phyloP scores from a whole-genome alignment of 192 early-diverging fungal genomes.

The Funneliformis mosseae region DNA sequence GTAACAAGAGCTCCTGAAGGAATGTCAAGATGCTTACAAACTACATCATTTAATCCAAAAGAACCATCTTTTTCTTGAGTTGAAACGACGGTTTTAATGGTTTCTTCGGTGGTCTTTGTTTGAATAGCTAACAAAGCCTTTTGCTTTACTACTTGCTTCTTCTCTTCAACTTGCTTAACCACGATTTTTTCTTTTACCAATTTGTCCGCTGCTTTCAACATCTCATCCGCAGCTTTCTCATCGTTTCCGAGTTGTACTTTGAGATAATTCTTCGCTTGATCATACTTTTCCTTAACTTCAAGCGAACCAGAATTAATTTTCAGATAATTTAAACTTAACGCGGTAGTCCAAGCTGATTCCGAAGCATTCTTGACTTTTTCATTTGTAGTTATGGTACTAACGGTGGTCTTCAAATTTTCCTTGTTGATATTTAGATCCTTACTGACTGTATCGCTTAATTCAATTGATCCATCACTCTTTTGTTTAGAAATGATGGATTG shows the following conservation, averaged over 20 bases:
- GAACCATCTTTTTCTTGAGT: constrained; percentile 2
- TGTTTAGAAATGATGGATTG: background rate
- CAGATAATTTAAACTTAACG: background rate
- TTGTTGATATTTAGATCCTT: background rate
- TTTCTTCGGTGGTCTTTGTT: background rate
- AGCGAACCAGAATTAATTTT: background rate
- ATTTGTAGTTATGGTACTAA: background rate
- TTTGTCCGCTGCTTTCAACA: background rate
- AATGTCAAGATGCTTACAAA: background rate
- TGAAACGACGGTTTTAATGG: background rate
- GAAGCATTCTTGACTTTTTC: background rate
- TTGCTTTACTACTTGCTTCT: background rate
- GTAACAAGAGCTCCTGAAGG: background rate
- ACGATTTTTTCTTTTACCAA: background rate
- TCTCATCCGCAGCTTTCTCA: background rate
- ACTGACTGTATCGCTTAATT: background rate
- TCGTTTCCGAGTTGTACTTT: background rate
- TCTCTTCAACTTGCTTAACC: background rate
- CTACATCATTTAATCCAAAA: background rate
- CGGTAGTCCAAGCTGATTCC: background rate
- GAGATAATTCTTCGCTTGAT: background rate
- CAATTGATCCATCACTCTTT: background rate
- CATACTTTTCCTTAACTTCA: background rate
- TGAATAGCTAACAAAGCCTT: background rate
- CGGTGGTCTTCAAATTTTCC: background rate